phyloP scores from a whole-genome alignment of 306 rosid species.

The Dryas octopetala region DNA sequence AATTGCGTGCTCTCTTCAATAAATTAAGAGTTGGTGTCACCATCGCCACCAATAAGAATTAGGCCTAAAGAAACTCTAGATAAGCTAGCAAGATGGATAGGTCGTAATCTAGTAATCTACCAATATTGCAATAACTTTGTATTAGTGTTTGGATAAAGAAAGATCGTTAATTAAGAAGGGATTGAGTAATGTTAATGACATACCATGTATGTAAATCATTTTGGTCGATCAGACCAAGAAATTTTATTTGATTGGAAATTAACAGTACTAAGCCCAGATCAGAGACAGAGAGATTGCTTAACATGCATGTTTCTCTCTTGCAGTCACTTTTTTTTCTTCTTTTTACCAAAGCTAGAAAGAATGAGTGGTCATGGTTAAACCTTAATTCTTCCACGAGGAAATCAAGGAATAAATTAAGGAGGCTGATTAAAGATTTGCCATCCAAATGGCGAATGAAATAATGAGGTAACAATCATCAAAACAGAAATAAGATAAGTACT shows the following conservation, averaged over 20 bases:
- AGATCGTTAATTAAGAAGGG: too few species aligned
- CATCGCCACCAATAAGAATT: neutral
- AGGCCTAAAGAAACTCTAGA: constrained; percentile 4
- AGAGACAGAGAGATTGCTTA: constrained; percentile 2
- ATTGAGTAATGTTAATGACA: too few species aligned
- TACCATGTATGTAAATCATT: too few species aligned
- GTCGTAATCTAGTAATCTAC: neutral
- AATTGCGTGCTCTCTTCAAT: neutral
- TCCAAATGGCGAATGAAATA: constrained; percentile 5
- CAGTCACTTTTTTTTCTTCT: neutral
- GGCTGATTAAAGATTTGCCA: neutral
- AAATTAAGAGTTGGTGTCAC: neutral
- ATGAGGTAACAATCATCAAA: constrained; percentile 3
- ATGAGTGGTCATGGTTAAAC: neutral
- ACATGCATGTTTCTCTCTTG: constrained; percentile 13
- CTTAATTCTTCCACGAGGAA: constrained; percentile 2
- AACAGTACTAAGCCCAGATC: neutral
- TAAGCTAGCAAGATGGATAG: neutral
- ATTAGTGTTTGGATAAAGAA: too few species aligned
- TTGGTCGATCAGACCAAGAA: neutral
- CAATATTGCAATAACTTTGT: too few species aligned
- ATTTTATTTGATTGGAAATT: neutral
- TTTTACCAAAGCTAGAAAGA: neutral
- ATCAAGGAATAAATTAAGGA: constrained; percentile 31
- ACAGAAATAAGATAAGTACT: neutral